Evolutionary conservation across 2,329 filamentous ascomycete genomes (phyloP), one percentile per base, ranked within the genome.

Genomic region (Fusarium tjaetaba): DNA sequence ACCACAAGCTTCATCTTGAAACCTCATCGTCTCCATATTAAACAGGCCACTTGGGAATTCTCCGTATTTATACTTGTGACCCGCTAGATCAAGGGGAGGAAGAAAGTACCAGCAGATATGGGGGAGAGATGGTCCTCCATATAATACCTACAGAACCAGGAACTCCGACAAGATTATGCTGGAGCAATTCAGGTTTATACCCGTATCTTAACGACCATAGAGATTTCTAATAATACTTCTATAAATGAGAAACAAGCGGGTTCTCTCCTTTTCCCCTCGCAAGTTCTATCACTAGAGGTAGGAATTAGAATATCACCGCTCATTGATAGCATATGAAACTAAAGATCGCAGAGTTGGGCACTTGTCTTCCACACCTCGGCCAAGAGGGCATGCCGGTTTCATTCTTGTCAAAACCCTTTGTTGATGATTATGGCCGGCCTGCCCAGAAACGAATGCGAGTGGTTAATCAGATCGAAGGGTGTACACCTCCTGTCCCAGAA

Each of bases 21-120:
- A 53, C 48, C 56, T 45, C 22, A 46, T 16, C 34, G 61, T 48
- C 69, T 65, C 71, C 64, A 67, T 56, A 71, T 74, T 75, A 74
- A 75, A 72, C 75, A 74, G 49, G 61, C 46, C 62, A 61, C 26
- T 66, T 64, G 65, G 32, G 66, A 36, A 59, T 30, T 52, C 65
- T 62, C 34, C 34, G 15, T 36, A 59, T 48, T 48, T 28, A 62
- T 34, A 30, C 26, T 46, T 58, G 22, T n/a, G 51, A 26, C 51
- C 51, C 24, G 24, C 14, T 36, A 34, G 48, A 34, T 51, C 48
- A 51, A 51, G 48, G 48, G n/a, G 51, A 28, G 14, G 34, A 28
- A 53, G 34, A 53, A 28, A 39, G 18, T 28, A 24, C 24, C 34
- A 39, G 34, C 34, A 53, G 34, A 16, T 14, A 28, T n/a, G 20